Conservation (phyloP, 768 basidiomycete species). For the Tephrocybe sp. region DNA sequence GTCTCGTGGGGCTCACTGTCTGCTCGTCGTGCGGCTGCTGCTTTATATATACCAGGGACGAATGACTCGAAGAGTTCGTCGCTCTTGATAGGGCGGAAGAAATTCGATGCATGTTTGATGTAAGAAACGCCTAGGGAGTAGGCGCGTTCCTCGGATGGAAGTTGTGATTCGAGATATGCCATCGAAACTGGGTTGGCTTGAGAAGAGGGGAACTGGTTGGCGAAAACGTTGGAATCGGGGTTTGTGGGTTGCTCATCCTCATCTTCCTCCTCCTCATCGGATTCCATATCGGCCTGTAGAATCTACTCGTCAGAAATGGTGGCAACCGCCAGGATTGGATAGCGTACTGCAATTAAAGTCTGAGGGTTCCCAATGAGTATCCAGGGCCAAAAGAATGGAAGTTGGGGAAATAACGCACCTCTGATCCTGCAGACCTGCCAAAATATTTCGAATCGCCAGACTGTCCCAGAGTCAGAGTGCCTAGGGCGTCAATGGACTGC, state of each 20-base stretch:
- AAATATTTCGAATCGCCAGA: constrained; percentile 63
- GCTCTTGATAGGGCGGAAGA: constrained; percentile 48
- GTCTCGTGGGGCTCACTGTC: constrained; percentile 15
- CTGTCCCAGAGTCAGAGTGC: constrained; percentile 59
- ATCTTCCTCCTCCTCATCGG: constrained; percentile 26
- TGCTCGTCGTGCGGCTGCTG: constrained; percentile 15
- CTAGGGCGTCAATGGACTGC: constrained; percentile 53
- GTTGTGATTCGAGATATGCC: constrained; percentile 34
- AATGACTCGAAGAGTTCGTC: constrained; percentile 43
- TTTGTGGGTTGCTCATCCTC: constrained; percentile 15
- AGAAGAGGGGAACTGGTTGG: constrained; percentile 43
- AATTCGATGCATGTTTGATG: constrained; percentile 43
- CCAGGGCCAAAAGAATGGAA: background rate
- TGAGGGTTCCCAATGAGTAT: constrained; percentile 14
- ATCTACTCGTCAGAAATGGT: background rate
- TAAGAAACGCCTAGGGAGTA: constrained; percentile 38
- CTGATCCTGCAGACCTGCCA: constrained; percentile 63
- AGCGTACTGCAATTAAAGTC: constrained; percentile 41
- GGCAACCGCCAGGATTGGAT: background rate
- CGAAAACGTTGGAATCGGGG: constrained; percentile 32
- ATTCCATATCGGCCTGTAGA: constrained; percentile 27
- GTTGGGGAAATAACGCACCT: constrained; percentile 31
- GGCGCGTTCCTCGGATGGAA: constrained; percentile 46
- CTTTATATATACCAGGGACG: constrained; percentile 38
- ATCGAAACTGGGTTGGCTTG: constrained; percentile 28